Evolutionary conservation across 148 eudicot genomes (phyloP), one percentile per base, ranked within the genome.

Genomic region (Rhododendron henanense): DNA sequence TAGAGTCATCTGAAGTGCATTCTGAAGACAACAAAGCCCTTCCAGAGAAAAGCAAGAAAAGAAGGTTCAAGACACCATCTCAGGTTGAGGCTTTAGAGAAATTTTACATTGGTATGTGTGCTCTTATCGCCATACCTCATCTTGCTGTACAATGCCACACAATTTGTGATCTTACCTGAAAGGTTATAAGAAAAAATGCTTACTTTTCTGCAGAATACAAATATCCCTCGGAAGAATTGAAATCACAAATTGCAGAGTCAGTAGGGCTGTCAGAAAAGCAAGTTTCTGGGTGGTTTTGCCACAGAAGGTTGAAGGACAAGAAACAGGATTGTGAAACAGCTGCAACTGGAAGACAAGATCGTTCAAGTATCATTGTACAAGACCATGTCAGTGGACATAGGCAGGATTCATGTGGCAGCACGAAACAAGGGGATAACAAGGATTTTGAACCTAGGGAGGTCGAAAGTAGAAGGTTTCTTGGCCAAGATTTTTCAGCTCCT

Each of bases 391-490:
- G 98, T 88, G 98, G 97, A 53, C 91, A 86, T 67, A 89, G 90
- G 90, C 98, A 95, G 91, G 99, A 97, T 92, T 97, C 99, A 31
- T 95, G 98, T 91, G 96, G 98, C 83, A 97, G 98, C 92, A 97
- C 98, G 86, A 95, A 93, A 88, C 98, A 90, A 91, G 96, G 93
- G 65, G 94, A 93, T 84, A 84, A 91, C 69, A 92, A 73, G 87
- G 88, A 91, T 85, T 89, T 88, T 81, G 96, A 95, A 81, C 82
- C 87, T 44, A 92, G 90, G 89, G 99, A 95, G 90, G 99, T 95
- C 73, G 94, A 94, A 88, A 97, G 98, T 89, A 90, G 90, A 87
- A 90, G 94, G 81, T 90, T 90, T 53, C 85, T 85, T 69, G 90
- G 85, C 19, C 93, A 91, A 82, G 91, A 91, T 84, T 75, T 78